Evolutionary conservation across 495 filamentous ascomycete species (phyloP).

Genomic region (Penicillium soppii): DNA sequence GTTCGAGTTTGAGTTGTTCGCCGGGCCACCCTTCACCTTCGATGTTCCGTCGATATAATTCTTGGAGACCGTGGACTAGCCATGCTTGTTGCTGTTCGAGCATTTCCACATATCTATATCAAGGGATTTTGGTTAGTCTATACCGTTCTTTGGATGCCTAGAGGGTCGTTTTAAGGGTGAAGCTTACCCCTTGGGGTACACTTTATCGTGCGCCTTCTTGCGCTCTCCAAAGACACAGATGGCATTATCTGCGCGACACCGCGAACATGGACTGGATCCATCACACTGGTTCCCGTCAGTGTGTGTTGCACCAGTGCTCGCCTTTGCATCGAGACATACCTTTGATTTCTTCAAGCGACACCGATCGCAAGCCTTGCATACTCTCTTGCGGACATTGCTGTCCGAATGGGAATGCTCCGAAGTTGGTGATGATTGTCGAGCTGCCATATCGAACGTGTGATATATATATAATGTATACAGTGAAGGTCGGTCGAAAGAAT

Average conservation of each 20-base stretch:
- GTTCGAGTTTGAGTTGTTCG: slow-evolving; percentile 47
- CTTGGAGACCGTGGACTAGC: slow-evolving; percentile 60
- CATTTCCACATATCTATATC: slow-evolving; percentile 63
- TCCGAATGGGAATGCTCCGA: slow-evolving; percentile 48
- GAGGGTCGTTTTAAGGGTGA: slow-evolving; percentile 1
- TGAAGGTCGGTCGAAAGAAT: not conserved
- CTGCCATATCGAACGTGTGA: slow-evolving; percentile 38
- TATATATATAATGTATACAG: slow-evolving; percentile 4
- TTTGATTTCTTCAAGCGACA: slow-evolving; percentile 66
- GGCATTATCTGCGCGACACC: slow-evolving; percentile 59
- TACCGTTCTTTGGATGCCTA: not conserved
- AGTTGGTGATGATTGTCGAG: slow-evolving; percentile 46
- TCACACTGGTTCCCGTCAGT: slow-evolving; percentile 50
- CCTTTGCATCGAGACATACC: slow-evolving; percentile 33
- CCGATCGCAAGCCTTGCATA: slow-evolving; percentile 64
- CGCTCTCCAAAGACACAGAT: slow-evolving; percentile 64
- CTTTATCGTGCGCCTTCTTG: slow-evolving; percentile 62
- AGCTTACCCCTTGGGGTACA: slow-evolving; percentile 60
- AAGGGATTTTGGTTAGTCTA: slow-evolving; percentile 5
- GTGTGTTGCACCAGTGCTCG: not conserved
- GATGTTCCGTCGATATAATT: slow-evolving; percentile 55
- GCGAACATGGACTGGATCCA: slow-evolving; percentile 57
- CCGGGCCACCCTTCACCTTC: slow-evolving; percentile 57
- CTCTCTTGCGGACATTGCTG: slow-evolving; percentile 52
- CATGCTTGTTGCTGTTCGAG: slow-evolving; percentile 68